phyloP scores from a whole-genome alignment of 164 flowering plant genomes.

The Stephania japonica region DNA sequence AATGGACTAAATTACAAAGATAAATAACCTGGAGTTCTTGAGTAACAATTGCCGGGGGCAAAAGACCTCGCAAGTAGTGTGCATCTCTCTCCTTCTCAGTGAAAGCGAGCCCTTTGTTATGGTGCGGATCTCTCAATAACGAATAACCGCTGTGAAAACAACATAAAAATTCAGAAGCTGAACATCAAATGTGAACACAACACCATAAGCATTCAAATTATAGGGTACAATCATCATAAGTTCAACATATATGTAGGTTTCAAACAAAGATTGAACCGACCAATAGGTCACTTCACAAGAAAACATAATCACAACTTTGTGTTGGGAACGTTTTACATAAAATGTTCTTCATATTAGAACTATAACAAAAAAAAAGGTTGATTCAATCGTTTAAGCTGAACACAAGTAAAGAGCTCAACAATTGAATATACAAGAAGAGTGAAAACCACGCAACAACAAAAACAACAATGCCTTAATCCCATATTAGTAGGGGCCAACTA shows the following conservation, averaged over 20 bases:
- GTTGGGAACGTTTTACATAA: not conserved
- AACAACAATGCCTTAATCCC: too few relatives aligned
- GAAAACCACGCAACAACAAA: not conserved
- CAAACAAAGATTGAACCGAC: not conserved
- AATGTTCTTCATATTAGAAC: not conserved
- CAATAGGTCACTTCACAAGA: not conserved
- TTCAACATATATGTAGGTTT: not conserved
- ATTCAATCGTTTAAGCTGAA: not conserved
- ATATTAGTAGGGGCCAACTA: too few relatives aligned
- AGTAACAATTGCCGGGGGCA: slow-evolving; percentile 48
- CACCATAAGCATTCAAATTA: not conserved
- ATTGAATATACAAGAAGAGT: not conserved
- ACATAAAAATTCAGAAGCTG: not conserved
- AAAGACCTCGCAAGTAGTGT: slow-evolving; percentile 72
- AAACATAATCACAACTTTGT: not conserved
- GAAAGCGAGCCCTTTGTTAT: slow-evolving; percentile 79
- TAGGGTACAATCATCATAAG: not conserved
- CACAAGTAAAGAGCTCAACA: not conserved
- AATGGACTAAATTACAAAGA: not conserved
- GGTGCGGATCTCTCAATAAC: slow-evolving; percentile 64
- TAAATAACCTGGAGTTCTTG: slow-evolving; percentile 64
- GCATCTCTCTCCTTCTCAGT: slow-evolving; percentile 67
- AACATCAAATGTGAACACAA: not conserved
- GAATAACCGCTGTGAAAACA: slow-evolving; percentile 49
- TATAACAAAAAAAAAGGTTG: too few relatives aligned